Evolutionary conservation across 1,139 yeast species (phyloP).

Genomic region (Pichia sp.): DNA sequence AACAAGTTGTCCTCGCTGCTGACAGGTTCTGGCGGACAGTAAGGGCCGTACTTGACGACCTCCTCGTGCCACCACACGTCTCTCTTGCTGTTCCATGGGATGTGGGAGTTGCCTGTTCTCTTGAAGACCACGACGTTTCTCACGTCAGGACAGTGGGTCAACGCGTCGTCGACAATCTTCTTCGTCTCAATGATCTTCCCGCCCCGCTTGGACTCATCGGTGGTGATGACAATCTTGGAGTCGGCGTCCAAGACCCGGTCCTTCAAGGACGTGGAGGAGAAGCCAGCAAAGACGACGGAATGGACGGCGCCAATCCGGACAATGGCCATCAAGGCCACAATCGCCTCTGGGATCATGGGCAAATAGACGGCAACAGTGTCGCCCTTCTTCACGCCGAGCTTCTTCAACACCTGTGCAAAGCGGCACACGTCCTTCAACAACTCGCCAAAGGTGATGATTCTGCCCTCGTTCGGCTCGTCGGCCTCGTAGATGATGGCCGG

Average conservation of each 20-base stretch:
- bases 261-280: conserved; percentile 66
- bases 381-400: conserved; percentile 70
- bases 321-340: conserved; percentile 69
- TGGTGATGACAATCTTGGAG: conserved; percentile 67
- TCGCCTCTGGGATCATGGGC: conserved; percentile 84
- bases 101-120: conserved; percentile 65
- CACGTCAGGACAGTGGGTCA: conserved; percentile 64
- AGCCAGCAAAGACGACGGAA: conserved; percentile 83
- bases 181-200: conserved; percentile 80
- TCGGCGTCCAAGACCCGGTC: conserved; percentile 78
- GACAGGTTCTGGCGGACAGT: conserved; percentile 58
- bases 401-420: conserved; percentile 63
- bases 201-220: conserved; percentile 79
- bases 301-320: conserved; percentile 77
- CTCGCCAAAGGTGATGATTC: conserved; percentile 64
- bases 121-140: conserved; percentile 64
- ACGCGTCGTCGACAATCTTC: conserved; percentile 77
- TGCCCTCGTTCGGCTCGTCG: conserved; percentile 66
- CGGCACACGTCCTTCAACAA: conserved; percentile 64
- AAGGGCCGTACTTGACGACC: conserved; percentile 59
- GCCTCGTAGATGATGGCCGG: conserved; percentile 79
- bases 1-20: conserved; percentile 59
- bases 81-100: conserved; percentile 57
- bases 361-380: conserved; percentile 82
- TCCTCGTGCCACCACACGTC: conserved; percentile 86